Base-by-base conservation (phyloP, 2,329 filamentous ascomycete species). In the Orbilia javanica region DNA sequence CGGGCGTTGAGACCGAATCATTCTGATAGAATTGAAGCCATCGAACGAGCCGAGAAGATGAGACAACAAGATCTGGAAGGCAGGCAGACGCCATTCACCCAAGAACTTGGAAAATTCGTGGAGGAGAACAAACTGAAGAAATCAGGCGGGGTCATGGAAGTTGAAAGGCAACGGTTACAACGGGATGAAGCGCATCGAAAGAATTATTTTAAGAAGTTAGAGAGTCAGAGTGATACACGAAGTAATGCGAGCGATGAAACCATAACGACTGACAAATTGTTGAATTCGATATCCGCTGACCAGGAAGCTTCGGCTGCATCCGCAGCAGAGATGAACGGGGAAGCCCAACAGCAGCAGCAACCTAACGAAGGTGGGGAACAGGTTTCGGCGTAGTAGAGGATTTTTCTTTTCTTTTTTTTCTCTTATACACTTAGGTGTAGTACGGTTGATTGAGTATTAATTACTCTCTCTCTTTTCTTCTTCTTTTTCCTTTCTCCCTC, bases 1-100 rank as follows among this genome's bases (percentile, higher is more conserved):
- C 90, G 96, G 50, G 96, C 96, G 2, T 86, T 99, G 53, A 93
- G 96, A 83, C 94, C 95, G 0, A 98, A 99, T 82, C 96, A 99
- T 84, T 94, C 97, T 84, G 90, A 93, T 81, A 89, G 96, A 39
- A 87, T 99, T 0, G 96, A 98, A 84, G 96, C 96, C 39, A 99
- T 99, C 80, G 94, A 98, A 84, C 90, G 96, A n/a, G 96, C 96
- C 0, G 96, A 98, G 85, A 96, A 94, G 85, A 88, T 94, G 6
- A 88, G 96, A 22, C 92, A 96, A 84, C 94, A 93, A 83, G 96
- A 99, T 83, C 88, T 99, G 0, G 92, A 93, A 83, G 91, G 87
- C 79, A 89, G 96, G 1, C 92, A 91, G 39, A 92, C 93, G 81
- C 87, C 88, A 31, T 91, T 99, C 82, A 93, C 92, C 83, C 92